Evolutionary conservation across 208 protist genomes (phyloP).

Genomic region (Porcisia hertigi): DNA sequence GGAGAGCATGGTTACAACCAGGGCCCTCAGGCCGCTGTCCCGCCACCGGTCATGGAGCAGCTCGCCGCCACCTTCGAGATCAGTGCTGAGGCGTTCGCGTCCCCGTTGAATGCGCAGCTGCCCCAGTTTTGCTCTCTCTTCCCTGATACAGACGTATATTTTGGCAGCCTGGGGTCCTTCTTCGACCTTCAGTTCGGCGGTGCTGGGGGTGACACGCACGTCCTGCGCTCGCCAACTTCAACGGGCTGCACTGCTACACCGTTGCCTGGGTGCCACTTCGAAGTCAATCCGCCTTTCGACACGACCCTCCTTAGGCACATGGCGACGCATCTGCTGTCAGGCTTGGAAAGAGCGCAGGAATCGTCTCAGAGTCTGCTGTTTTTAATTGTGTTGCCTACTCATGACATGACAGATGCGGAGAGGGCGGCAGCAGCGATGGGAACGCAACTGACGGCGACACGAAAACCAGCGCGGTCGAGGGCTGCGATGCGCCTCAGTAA

Average conservation of each 20-base stretch:
- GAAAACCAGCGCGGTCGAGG: not conserved
- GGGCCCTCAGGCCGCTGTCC: constrained; percentile 71
- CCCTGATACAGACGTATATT: constrained; percentile 78
- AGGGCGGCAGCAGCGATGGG: not conserved
- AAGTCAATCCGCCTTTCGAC: constrained; percentile 89
- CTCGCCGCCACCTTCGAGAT: constrained; percentile 54
- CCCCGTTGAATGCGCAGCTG: constrained; percentile 83
- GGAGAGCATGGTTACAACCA: constrained; percentile 70
- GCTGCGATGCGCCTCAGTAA: not conserved
- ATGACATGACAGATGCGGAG: constrained; percentile 55
- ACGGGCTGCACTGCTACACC: not conserved
- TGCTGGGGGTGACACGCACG: constrained; percentile 8
- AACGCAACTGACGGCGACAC: not conserved
- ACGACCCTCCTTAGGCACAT: constrained; percentile 64
- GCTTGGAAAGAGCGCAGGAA: constrained; percentile 17
- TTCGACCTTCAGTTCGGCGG: constrained; percentile 71
- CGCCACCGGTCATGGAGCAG: constrained; percentile 45
- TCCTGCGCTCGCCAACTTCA: not conserved
- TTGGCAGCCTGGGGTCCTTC: constrained; percentile 83
- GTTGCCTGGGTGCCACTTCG: constrained; percentile 38
- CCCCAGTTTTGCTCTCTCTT: constrained; percentile 79
- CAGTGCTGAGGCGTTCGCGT: constrained; percentile 85
- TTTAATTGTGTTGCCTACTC: constrained; percentile 66
- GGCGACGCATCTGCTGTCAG: constrained; percentile 33
- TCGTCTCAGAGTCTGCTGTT: constrained; percentile 46